Evolutionary conservation across 73 alveolate genomes (phyloP).

Genomic region (Loxodes magnus): DNA sequence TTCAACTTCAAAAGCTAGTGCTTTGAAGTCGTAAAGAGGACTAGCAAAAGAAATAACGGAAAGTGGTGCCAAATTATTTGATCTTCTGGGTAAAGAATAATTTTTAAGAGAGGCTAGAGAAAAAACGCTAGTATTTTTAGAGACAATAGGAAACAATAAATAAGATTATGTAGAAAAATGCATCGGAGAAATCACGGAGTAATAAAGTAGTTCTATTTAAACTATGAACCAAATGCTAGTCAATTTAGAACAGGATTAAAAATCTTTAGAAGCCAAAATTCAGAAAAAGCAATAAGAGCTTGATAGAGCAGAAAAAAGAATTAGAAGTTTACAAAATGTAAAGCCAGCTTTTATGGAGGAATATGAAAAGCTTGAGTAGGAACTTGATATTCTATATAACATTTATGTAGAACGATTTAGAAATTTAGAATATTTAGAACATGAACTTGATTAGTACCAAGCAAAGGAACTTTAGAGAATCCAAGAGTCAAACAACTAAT

Average conservation of each 20-base stretch:
- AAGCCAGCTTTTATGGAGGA: constrained; percentile 78
- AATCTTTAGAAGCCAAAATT: constrained; percentile 69
- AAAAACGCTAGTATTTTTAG: constrained; percentile 84
- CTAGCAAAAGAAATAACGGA: constrained; percentile 86
- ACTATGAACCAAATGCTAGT: constrained; percentile 78
- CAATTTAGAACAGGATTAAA: constrained; percentile 69
- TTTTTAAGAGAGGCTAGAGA: constrained; percentile 88
- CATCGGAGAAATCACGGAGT: constrained; percentile 61
- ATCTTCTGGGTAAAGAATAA: constrained; percentile 86
- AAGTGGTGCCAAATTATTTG: constrained; percentile 84
- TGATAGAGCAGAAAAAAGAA: constrained; percentile 86
- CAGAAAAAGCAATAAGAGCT: constrained; percentile 71
- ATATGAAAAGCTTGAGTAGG: constrained; percentile 54
- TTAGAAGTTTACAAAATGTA: constrained; percentile 68
- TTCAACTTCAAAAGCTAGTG: constrained; percentile 4
- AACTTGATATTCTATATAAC: constrained; percentile 58
- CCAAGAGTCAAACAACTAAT: too few relatives aligned
- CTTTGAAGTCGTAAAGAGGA: constrained; percentile 57
- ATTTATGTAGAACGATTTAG: constrained; percentile 89
- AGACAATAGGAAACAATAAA: constrained; percentile 9
- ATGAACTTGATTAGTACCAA: constrained; percentile 68
- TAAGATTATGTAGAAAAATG: constrained; percentile 68
- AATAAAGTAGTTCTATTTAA: constrained; percentile 66
- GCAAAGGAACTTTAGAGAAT: constrained; percentile 50
- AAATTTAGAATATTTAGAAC: constrained; percentile 88